These are phyloP conservation scores for Bombardia bombarda DNA, from an alignment of 495 filamentous ascomycete species.

Conservation along the genomic window DNA sequence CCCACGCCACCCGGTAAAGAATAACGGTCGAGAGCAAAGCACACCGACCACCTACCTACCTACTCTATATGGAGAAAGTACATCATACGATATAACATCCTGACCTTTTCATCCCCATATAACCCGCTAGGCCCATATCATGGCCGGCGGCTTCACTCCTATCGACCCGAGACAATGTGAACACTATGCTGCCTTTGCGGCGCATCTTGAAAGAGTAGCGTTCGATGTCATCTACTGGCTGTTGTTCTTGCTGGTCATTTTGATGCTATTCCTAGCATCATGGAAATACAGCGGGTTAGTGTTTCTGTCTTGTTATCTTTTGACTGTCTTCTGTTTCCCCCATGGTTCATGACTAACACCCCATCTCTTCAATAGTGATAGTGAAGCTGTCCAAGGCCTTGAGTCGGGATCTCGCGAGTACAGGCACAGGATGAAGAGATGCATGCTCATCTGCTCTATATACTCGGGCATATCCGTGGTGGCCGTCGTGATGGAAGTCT, in stretches of 20 bases:
- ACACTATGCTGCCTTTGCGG: slow-evolving; percentile 39
- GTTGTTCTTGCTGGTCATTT: slow-evolving; percentile 32
- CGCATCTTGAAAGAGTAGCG: slow-evolving; percentile 26
- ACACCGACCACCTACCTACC: too few relatives aligned
- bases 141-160: slow-evolving; percentile 27
- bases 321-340: background rate
- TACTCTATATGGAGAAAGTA: too few relatives aligned
- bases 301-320: background rate
- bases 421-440: slow-evolving; percentile 17
- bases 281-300: slow-evolving; percentile 35
- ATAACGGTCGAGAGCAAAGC: too few relatives aligned
- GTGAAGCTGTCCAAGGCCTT: slow-evolving; percentile 10
- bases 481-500: slow-evolving; percentile 34
- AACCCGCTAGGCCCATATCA: slow-evolving; percentile 13
- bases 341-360: background rate
- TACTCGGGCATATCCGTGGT: slow-evolving; percentile 25
- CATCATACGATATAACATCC: too few relatives aligned
- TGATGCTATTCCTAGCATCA: slow-evolving; percentile 30
- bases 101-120: too few relatives aligned
- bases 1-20: too few relatives aligned
- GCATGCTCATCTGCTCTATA: slow-evolving; percentile 23
- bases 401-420: slow-evolving; percentile 15
- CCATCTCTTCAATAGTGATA: slow-evolving; percentile 7
- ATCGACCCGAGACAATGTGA: slow-evolving; percentile 27
- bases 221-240: slow-evolving; percentile 42